phyloP scores from a whole-genome alignment of 1,284 basidiomycete genomes.

The Singerocomus rubriflavus region DNA sequence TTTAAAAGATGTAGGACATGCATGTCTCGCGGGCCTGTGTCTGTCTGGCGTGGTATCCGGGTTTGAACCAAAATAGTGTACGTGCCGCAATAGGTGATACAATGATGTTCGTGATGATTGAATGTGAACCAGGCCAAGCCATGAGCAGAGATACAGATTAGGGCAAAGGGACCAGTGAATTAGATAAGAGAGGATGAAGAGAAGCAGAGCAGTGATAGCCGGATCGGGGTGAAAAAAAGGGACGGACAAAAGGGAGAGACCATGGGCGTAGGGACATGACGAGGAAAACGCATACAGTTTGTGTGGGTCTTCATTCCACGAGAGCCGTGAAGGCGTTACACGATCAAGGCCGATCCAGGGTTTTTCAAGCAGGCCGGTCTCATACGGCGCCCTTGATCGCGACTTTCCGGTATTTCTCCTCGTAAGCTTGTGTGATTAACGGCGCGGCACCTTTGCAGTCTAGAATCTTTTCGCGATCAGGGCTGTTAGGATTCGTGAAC shows the following conservation, averaged over 20 bases:
- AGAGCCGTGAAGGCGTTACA: constrained; percentile 6
- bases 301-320: constrained; percentile 17
- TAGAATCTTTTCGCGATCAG: constrained; percentile 58
- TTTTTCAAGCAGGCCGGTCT: constrained; percentile 9
- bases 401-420: constrained; percentile 75
- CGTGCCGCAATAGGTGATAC: constrained; percentile 7
- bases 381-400: constrained; percentile 70
- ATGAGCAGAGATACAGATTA: constrained; percentile 6
- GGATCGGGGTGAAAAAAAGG: constrained; percentile 13
- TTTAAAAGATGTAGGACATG: not conserved
- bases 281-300: constrained; percentile 11
- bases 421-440: constrained; percentile 56
- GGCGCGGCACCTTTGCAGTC: constrained; percentile 62
- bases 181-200: constrained; percentile 12
- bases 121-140: constrained; percentile 1
- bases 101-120: constrained; percentile 1
- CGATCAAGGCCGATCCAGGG: constrained; percentile 4
- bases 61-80: constrained; percentile 3
- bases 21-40: not conserved
- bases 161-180: constrained; percentile 7
- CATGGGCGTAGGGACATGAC: constrained; percentile 11
- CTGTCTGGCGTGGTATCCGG: constrained; percentile 2
- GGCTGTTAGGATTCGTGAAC: constrained; percentile 63
- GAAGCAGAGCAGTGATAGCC: constrained; percentile 11
- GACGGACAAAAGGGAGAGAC: constrained; percentile 11